Evolutionary conservation across 139 green algal species (phyloP), one percentile per base, ranked within the genome.

Genomic region (Coelastrella sp.): DNA sequence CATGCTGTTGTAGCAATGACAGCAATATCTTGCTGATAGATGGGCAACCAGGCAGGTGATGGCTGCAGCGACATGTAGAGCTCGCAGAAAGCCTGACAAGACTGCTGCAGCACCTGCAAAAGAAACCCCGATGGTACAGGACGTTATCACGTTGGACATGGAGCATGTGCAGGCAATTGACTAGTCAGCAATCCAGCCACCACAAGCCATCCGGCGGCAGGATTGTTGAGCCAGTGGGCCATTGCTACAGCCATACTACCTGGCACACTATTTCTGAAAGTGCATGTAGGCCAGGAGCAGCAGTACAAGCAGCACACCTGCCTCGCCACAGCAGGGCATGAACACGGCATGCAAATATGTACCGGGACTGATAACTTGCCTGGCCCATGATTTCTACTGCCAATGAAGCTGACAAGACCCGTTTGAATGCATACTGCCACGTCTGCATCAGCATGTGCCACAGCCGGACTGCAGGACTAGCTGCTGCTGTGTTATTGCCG

Each of bases 1-100:
- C 76, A 83, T 65, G 76, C 76, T 83, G 76, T 83, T 83, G 76
- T 66, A 7, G 54, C 76, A 16, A 83, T 65, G 76, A 83, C 76
- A 59, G 76, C 76, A 83, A 83, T 47, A 23, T 83, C 76, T 14
- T 83, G 76, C 54, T 19, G 47, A 5, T 64, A 57, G 17, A 83
- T 57, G 7, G 76, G 76, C 76, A 83, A 47, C 76, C 76, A 83
- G 5, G 54, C 32, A 59, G 76, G 32, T 47, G 76, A 83, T 7
- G 76, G 76, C 76, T 83, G 32, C 76, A 83, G 76, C 32, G 76
- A 59, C 32, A 56, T 64, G 76, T 83, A 66, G 32, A 83, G 76
- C 47, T 83, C 11, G 7, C 19, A 56, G 13, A 83, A 14, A 3
- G 11, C 19, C 7, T 13, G 11, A 17, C 32, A 64, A 0, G 76